These are phyloP conservation scores for Gorgonomyces haynaldii DNA, from an alignment of 192 early-diverging fungal genomes.

Conservation along the genomic window DNA sequence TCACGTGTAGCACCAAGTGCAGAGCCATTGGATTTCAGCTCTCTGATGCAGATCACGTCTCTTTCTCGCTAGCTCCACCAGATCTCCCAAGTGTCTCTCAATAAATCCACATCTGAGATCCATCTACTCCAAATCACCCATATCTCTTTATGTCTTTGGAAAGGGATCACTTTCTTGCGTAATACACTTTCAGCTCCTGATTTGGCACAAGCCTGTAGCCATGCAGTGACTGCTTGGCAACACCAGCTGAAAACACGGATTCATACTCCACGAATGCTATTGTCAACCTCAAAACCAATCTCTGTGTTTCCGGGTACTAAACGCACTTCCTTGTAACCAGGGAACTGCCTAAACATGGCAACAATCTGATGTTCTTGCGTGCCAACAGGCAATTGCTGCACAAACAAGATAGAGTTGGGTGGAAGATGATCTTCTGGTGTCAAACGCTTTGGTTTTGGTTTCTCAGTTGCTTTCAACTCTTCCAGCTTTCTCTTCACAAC, in stretches of 20 bases:
- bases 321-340: conserved; percentile 94
- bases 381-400: conserved; percentile 73
- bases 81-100: too few relatives aligned
- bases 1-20: too few relatives aligned
- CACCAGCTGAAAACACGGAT: conserved; percentile 65
- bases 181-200: conserved; percentile 71
- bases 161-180: conserved; percentile 58
- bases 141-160: too few relatives aligned
- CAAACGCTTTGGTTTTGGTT: conserved; percentile 11
- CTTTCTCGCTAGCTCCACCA: too few relatives aligned
- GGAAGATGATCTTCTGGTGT: conserved; percentile 61
- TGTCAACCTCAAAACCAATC: conserved; percentile 39
- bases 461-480: conserved; percentile 3
- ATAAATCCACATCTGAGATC: too few relatives aligned
- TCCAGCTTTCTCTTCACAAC: conserved; percentile 47
- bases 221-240: conserved; percentile 62
- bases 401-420: conserved; percentile 88
- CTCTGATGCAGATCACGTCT: too few relatives aligned
- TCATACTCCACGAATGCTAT: conserved; percentile 93
- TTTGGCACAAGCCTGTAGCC: conserved; percentile 51
- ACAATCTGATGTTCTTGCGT: conserved; percentile 51
- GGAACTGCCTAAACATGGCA: conserved; percentile 67
- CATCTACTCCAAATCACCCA: too few relatives aligned
- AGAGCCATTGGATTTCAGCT: too few relatives aligned
- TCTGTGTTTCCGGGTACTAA: conserved; percentile 80